A percentile compares a stretch with the other conserved stretches of the same genome.
phyloP scores from a whole-genome alignment of 1,284 basidiomycete genomes.

The Agaricales sp. region DNA sequence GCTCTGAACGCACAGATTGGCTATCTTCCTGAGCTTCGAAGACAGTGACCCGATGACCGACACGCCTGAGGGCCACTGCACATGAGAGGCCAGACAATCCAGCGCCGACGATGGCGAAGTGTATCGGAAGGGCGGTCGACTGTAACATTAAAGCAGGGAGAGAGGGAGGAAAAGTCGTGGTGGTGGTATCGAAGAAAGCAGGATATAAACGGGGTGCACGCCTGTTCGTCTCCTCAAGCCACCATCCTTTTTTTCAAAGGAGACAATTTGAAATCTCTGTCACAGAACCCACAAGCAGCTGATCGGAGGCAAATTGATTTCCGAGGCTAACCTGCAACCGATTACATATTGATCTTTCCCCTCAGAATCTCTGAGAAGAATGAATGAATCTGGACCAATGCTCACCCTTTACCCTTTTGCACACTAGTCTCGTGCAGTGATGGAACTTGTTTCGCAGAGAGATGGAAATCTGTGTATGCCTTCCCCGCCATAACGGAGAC shows the following conservation, averaged over 20 bases:
- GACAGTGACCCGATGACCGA: constrained; percentile 44
- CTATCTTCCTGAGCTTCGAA: constrained; percentile 31
- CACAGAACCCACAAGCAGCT: not conserved
- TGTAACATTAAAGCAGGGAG: too few relatives aligned
- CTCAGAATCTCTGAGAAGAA: too few relatives aligned
- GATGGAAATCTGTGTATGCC: too few relatives aligned
- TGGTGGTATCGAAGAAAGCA: not conserved
- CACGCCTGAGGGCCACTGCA: constrained; percentile 41
- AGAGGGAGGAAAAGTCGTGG: too few relatives aligned
- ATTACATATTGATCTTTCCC: too few relatives aligned
- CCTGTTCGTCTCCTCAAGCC: not conserved
- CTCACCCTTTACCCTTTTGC: too few relatives aligned
- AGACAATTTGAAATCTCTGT: not conserved
- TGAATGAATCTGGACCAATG: too few relatives aligned
- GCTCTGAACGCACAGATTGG: constrained; percentile 24
- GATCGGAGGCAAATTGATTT: not conserved
- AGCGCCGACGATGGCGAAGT: constrained; percentile 40
- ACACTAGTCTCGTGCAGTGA: too few relatives aligned
- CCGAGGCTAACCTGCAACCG: not conserved
- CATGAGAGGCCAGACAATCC: constrained; percentile 42
- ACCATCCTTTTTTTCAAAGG: not conserved
- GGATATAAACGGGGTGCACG: not conserved
- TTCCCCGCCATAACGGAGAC: too few relatives aligned
- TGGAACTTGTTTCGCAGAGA: too few relatives aligned
- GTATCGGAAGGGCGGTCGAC: constrained; percentile 24